These are phyloP conservation scores for Cyberlindnera subsufficiens DNA, from an alignment of 805 yeast genomes.

Conservation along the genomic window DNA sequence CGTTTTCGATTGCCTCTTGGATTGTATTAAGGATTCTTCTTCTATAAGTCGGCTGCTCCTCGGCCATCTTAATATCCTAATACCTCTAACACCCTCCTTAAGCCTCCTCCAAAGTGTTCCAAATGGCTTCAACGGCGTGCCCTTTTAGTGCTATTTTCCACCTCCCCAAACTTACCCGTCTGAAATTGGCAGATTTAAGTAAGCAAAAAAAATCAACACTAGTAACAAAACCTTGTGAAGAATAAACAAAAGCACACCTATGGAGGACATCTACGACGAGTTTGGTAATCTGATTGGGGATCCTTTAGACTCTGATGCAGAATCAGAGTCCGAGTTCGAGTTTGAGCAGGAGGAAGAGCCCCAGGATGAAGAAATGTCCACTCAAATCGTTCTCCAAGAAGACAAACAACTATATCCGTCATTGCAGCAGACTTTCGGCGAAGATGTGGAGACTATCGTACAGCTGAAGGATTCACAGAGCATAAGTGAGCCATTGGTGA, in stretches of 20 bases:
- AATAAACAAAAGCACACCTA: no score
- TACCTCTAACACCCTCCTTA: no score
- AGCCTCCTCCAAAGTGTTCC: no score
- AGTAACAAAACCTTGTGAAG: no score
- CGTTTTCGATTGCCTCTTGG: constrained; percentile 18
- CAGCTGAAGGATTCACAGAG: constrained; percentile 48
- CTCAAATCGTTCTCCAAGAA: constrained; percentile 33
- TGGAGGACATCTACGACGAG: constrained; percentile 11
- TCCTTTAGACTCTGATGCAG: constrained; percentile 41
- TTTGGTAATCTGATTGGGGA: constrained; percentile 66
- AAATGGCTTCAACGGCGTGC: no score
- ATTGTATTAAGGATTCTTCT: constrained; percentile 14
- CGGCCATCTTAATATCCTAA: not conserved
- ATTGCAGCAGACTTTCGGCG: constrained; percentile 44
- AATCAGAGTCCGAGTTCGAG: constrained; percentile 21
- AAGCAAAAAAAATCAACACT: no score
- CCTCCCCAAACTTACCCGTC: no score
- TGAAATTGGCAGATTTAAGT: no score
- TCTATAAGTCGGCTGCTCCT: not conserved
- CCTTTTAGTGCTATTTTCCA: no score
- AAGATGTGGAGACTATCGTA: constrained; percentile 60
- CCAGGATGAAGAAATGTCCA: constrained; percentile 21
- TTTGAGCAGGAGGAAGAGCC: constrained; percentile 13
- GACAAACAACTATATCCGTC: constrained; percentile 39
- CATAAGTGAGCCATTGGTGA: constrained; percentile 58